These are phyloP conservation scores for Inonotus hispidus DNA, from an alignment of 1,284 basidiomycete species.

Conservation along the genomic window DNA sequence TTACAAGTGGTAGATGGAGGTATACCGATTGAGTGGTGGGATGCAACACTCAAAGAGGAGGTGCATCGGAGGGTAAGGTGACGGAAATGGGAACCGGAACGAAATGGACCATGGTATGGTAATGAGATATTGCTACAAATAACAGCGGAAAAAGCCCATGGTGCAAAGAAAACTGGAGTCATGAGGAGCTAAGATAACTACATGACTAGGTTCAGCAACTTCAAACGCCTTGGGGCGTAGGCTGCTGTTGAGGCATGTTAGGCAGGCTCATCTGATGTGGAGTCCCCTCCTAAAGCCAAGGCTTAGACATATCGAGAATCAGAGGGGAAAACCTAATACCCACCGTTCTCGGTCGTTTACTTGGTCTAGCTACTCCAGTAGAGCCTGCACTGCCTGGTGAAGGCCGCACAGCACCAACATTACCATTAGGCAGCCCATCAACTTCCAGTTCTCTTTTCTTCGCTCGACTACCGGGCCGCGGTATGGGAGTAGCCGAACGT, in stretches of 20 bases:
- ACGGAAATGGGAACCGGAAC: too few species aligned
- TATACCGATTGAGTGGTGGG: too few species aligned
- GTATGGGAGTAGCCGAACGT: constrained; percentile 6
- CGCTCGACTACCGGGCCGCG: constrained; percentile 30
- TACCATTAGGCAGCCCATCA: constrained; percentile 20
- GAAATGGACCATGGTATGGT: neutral
- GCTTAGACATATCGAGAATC: neutral
- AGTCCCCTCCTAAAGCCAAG: constrained; percentile 32
- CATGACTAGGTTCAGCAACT: neutral
- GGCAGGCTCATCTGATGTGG: constrained; percentile 42
- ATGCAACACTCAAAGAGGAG: too few species aligned
- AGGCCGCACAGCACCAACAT: constrained; percentile 11
- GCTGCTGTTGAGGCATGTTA: constrained; percentile 34
- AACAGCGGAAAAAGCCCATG: neutral
- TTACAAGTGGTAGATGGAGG: too few species aligned
- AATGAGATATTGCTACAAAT: neutral
- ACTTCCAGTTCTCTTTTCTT: constrained; percentile 49
- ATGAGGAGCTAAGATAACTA: neutral
- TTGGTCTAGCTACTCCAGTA: constrained; percentile 58
- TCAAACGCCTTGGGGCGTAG: constrained; percentile 42
- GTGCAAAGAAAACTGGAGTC: neutral
- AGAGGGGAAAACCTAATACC: constrained; percentile 25
- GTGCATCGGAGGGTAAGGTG: too few species aligned
- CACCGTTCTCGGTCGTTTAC: constrained; percentile 75
- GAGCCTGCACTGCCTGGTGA: constrained; percentile 29